A percentile compares a stretch with the other conserved stretches of the same genome.
phyloP scores from a whole-genome alignment of 1,284 basidiomycete species.

The Cutaneotrichosporon sp. region DNA sequence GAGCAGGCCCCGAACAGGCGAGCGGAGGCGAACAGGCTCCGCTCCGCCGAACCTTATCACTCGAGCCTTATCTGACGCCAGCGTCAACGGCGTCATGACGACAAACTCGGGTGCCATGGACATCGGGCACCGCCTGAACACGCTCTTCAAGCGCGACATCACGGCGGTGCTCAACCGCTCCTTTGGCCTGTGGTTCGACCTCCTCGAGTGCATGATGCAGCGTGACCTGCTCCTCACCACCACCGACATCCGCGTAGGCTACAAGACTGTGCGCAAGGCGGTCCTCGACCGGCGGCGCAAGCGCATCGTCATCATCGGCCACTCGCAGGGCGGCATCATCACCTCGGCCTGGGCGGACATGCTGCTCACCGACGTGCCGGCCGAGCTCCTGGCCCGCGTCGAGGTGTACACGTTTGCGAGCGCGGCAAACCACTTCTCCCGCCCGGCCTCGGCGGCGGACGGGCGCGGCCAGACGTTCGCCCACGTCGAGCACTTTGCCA shows the following conservation, averaged over 20 bases:
- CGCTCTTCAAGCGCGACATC: slow-evolving; percentile 34
- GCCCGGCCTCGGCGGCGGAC: slow-evolving; percentile 14
- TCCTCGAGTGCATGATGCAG: slow-evolving; percentile 44
- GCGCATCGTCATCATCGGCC: slow-evolving; percentile 41
- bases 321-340: slow-evolving; percentile 46
- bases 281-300: slow-evolving; percentile 28
- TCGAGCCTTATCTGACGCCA: slow-evolving; percentile 9
- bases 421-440: slow-evolving; percentile 44
- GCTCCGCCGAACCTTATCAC: background rate
- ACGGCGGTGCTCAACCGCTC: slow-evolving; percentile 41
- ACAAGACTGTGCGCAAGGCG: slow-evolving; percentile 20
- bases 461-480: slow-evolving; percentile 22
- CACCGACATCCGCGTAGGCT: slow-evolving; percentile 31
- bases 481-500: slow-evolving; percentile 42
- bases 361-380: slow-evolving; percentile 11
- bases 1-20: background rate
- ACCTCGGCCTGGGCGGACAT: slow-evolving; percentile 29
- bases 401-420: slow-evolving; percentile 47
- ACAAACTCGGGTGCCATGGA: slow-evolving; percentile 28
- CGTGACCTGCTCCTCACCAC: slow-evolving; percentile 38
- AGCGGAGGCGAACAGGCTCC: background rate
- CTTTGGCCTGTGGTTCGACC: slow-evolving; percentile 40
- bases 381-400: slow-evolving; percentile 39
- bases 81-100: slow-evolving; percentile 45
- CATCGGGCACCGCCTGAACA: slow-evolving; percentile 29